Base-by-base conservation (phyloP, 2,329 filamentous ascomycete species). In the Aspergillus uvarum region DNA sequence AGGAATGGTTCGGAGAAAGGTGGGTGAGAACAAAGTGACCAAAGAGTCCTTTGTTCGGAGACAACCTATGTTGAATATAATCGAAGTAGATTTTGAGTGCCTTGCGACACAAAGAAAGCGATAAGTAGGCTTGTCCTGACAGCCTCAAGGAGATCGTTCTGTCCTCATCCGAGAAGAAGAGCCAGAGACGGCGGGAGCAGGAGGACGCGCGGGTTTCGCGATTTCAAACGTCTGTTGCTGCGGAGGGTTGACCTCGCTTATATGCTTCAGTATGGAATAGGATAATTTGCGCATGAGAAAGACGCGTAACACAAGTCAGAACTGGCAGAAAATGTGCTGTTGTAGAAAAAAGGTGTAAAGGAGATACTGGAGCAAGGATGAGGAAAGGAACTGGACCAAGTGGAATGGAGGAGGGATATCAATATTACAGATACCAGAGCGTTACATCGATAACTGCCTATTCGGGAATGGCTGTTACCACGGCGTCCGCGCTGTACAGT, bases 1-100 rank as follows among this genome's bases (percentile, higher is more conserved):
- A 10, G 14, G 5, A 19, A 44, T 52, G 51, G 52, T 54, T 53
- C 59, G 54, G 51, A 52, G 19, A 22, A 51, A 31, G 29, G 29
- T 21, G n/a, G 29, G 29, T 19, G 16, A 32, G 29, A 35, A 52
- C 29, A 52, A 52, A 19, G 35, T 11, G 21, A 47, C 29, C 35
- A 49, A 49, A 16, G 38, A 16, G 38, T 19, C 38, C 38, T 44
- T 44, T 44, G 38, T 44, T 44, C 32, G 32, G 11, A 19, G 14
- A 7, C 38, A 16, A 16, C 16, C 14, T 44, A 35, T 16, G 38
- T n/a, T n/a, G 38, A 19, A n/a, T 44, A 44, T 7, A 44, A 44
- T 19, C n/a, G 16, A 44, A 19, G 38, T 44, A 7, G 6, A 44
- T 16, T 19, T 19, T 44, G 38, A 19, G 5, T 44, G 14, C 16